Evolutionary conservation across 306 rosid species (phyloP).

Genomic region (Medicago lupulina): DNA sequence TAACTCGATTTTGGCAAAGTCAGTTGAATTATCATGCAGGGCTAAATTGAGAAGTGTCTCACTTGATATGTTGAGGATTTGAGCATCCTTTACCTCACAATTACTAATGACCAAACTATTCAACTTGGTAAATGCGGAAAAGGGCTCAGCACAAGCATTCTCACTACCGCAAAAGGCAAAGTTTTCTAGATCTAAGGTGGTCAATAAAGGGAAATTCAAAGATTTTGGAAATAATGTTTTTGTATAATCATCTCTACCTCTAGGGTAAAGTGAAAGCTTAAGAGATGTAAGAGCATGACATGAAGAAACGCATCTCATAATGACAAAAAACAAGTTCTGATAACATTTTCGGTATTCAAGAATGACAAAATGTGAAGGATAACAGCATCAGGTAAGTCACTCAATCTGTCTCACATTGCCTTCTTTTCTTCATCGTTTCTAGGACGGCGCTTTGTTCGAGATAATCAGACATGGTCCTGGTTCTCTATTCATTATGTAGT

Average conservation of each 20-base stretch:
- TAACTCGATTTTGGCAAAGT: too few relatives aligned
- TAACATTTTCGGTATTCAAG: constrained; percentile 2
- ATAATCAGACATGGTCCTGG: not conserved
- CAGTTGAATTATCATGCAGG: too few relatives aligned
- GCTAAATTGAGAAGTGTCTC: too few relatives aligned
- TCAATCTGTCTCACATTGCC: constrained; percentile 16
- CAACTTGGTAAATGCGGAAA: too few relatives aligned
- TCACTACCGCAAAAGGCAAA: not conserved
- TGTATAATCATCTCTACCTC: too few relatives aligned
- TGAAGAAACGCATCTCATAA: not conserved
- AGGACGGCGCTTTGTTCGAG: not conserved
- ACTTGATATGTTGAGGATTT: too few relatives aligned
- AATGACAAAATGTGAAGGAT: constrained; percentile 34
- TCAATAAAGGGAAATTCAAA: not conserved
- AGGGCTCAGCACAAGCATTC: too few relatives aligned
- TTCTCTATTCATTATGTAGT: not conserved
- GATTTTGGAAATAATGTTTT: constrained; percentile 13
- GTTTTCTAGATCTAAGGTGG: constrained; percentile 5
- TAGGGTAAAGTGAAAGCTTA: constrained; percentile 8
- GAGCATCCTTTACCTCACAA: too few relatives aligned
- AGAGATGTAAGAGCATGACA: constrained; percentile 24
- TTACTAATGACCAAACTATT: too few relatives aligned
- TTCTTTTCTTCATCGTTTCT: not conserved
- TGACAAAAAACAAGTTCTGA: constrained; percentile 25
- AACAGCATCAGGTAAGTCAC: constrained; percentile 32